Evolutionary conservation across 2,329 filamentous ascomycete genomes (phyloP), one percentile per base, ranked within the genome.

Genomic region (Grosmannia penicillata): DNA sequence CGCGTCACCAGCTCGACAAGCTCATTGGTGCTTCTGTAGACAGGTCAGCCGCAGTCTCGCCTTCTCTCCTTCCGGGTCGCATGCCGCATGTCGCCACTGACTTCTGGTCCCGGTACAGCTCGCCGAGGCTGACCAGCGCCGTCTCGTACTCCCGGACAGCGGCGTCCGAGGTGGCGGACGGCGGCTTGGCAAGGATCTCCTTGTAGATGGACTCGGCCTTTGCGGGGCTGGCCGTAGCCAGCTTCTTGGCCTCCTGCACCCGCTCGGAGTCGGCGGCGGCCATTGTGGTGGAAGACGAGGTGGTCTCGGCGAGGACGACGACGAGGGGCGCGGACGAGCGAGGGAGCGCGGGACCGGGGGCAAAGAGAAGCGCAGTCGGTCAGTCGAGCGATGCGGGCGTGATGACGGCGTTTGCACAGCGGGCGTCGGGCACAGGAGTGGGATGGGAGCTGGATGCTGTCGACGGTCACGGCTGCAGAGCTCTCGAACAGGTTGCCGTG

Each of bases 111-210:
- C 86, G 75, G 61, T 95, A 95, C 48, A 96, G 71, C 72, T 93
- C 82, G 52, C 91, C 91, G 55, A 98, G 65, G 48, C 80, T 83
- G 54, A 95, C 73, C 56, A 98, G 62, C 21, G 91, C 86, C 49
- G 72, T 71, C 67, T 98, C 91, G 53, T 95, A 98, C 59, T 94
- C 85, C 59, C 82, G 79, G 48, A 89, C 77, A 43, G 87, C 84
- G 27, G 80, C 75, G 60, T 98, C 91, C 44, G 74, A 78, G 43
- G 77, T 91, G 43, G 81, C 76, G 37, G 83, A 82, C 18, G 87
- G 86, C 27, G 84, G 77, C 61, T 83, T 80, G 38, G 85, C 78
- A 48, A 95, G 75, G 56, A 96, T 82, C 40, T 91, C 80, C 62
- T 89, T 85, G 70, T 89, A 96, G 56, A 84, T 75, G 52, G 72